Evolutionary conservation across 1,284 basidiomycete genomes (phyloP), one percentile per base, ranked within the genome.

Genomic region (Microbotryum silenes-acaulis): DNA sequence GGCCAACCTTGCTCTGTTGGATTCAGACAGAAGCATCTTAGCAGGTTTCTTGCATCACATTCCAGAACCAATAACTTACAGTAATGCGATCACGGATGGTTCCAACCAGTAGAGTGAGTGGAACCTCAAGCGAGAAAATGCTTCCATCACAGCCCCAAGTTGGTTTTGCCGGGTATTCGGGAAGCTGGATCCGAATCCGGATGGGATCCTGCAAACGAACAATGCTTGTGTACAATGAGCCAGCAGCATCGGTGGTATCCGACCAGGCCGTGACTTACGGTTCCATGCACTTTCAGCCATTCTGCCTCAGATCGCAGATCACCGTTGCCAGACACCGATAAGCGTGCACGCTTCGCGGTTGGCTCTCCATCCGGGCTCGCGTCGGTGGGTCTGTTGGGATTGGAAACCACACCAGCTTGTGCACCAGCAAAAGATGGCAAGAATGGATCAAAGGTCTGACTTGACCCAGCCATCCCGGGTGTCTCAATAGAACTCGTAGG

Each of bases 141-240:
- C 79, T 80, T 0, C 92, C 92, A 71, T 94, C 84, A 60, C 96
- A 80, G 72, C 91, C 91, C 89, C 88, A 93, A 75, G 93, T 91
- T 0, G 91, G 85, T 75, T 88, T 89, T 45, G 85, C 83, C 2
- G 84, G 76, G 72, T 91, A 86, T 51, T 68, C 61, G 2, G 92
- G 91, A 61, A 97, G 79, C 74, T 92, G 89, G 6, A 96, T 80
- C 47, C 81, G 80, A 33, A 97, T 79, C 14, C 86, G 85, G 71
- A 96, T 89, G 10, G 91, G 87, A 69, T 91, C 85, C 84, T 86
- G 57, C 5, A 14, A 55, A 23, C 21, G 9, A 31, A 66, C 6
- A 65, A 8, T 31, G 31, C 31, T 65, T 51, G 56, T 54, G 48
- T 21, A 8, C 51, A 53, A n/a, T 53, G n/a, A 53, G 29, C 10